Evolutionary conservation across 2,329 filamentous ascomycete species (phyloP), one percentile per base, ranked within the genome.

Genomic region (Massarina eburnea): DNA sequence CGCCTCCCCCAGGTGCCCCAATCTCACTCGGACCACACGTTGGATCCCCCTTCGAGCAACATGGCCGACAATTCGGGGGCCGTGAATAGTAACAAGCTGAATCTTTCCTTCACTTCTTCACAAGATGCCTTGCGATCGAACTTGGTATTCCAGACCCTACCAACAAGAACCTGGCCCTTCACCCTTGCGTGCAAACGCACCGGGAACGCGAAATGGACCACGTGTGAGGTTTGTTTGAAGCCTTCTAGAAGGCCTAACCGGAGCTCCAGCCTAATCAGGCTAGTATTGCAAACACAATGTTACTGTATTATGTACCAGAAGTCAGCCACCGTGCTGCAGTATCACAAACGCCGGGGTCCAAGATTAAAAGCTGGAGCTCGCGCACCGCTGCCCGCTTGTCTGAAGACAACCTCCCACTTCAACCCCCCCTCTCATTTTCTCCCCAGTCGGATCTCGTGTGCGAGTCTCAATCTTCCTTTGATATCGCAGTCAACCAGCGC

Each of bases 191-290:
- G 17, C 17, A 18, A 35, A 19, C 32, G 34, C n/a, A n/a, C 34
- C 30, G 24, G 46, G 57, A 45, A 52, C 36, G 36, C 34, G 29
- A 18, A 12, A n/a, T 21, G 26, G 3, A 20, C 8, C 8, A 24
- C n/a, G 6, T 29, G 9, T 32, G 27, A 30, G 27, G 27, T 30
- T n/a, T 8, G 27, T 8, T 48, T 42, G 52, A 62, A 52, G 60
- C 56, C 57, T 66, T 67, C 62, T 62, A 60, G 59, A 66, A 66
- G 49, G 46, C 49, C 59, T 51, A 55, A 53, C 54, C 64, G 65
- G 65, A 66, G 64, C 21, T 61, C 19, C 49, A 34, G 5, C 65
- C 56, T 35, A 8, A 52, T 58, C 24, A 19, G 52, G 62, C 43
- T 67, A 66, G 63, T 10, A 47, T 46, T 33, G 39, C 38, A 51